Percentiles rank a stretch among this genome's conserved stretches.
phyloP scores from a whole-genome alignment of 257 asterid genomes.

The Mentha longifolia region DNA sequence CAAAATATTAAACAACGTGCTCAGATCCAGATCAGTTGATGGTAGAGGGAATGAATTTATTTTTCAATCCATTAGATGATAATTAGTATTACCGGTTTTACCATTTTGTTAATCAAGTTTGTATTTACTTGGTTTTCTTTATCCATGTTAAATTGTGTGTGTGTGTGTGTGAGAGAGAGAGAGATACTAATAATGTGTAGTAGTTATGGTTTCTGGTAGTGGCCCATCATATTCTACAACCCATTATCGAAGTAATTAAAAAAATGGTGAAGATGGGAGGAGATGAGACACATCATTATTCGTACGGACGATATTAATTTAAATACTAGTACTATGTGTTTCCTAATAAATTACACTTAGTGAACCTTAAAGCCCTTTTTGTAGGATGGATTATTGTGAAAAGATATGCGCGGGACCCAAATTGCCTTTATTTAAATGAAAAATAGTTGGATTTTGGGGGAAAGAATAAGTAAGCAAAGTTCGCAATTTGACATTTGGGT shows the following conservation, averaged over 20 bases:
- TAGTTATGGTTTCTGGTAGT: conserved; percentile 19
- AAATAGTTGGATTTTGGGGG: conserved; percentile 11
- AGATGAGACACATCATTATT: conserved; percentile 45
- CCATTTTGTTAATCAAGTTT: too few relatives aligned
- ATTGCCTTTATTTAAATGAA: conserved; percentile 1
- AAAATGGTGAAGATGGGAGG: conserved; percentile 26
- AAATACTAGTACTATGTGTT: neutral
- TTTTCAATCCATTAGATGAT: too few relatives aligned
- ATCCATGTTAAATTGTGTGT: too few relatives aligned
- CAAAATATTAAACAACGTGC: too few relatives aligned
- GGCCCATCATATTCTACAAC: conserved; percentile 39
- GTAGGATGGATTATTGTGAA: conserved; percentile 26
- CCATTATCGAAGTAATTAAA: conserved; percentile 20
- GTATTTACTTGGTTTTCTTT: too few relatives aligned
- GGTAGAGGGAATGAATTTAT: too few relatives aligned
- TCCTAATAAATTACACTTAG: conserved; percentile 10
- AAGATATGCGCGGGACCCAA: conserved; percentile 21
- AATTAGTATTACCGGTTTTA: too few relatives aligned
- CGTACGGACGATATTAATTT: conserved; percentile 41
- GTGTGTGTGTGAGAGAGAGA: neutral
- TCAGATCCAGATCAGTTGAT: too few relatives aligned
- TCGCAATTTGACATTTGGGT: conserved; percentile 44
- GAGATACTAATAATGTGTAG: neutral
- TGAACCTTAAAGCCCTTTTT: conserved; percentile 41
- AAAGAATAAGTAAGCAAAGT: conserved; percentile 26